Percentiles rank a stretch among this genome's conserved stretches.
phyloP scores from a whole-genome alignment of 208 protist genomes.

The Zelonia costaricensis region DNA sequence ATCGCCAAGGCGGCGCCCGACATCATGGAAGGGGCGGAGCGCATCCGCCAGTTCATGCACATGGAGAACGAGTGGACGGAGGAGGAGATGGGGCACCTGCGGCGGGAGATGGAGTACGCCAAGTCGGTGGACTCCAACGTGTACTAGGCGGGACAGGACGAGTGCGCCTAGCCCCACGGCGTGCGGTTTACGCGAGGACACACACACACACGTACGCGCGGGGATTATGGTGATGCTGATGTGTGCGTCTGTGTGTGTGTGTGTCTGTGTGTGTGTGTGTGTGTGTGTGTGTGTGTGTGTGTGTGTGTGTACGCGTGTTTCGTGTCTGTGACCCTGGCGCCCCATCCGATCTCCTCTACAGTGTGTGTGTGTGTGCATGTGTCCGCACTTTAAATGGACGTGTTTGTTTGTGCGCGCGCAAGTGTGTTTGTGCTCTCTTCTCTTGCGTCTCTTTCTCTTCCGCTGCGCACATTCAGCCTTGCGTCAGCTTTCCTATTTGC shows the following conservation, averaged over 20 bases:
- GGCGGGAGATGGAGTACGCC: constrained; percentile 73
- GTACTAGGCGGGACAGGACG: constrained; percentile 30
- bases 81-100: constrained; percentile 67
- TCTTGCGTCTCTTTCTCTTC: too few relatives aligned
- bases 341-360: background rate
- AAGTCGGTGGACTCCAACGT: constrained; percentile 55
- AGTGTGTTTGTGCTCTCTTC: too few relatives aligned
- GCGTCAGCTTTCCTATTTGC: too few relatives aligned
- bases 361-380: too few relatives aligned
- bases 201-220: background rate
- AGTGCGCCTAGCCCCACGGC: background rate
- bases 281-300: background rate
- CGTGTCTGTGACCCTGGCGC: background rate
- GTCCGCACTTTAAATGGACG: too few relatives aligned
- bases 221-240: background rate
- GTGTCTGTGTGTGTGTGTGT: background rate
- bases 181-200: background rate
- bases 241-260: background rate
- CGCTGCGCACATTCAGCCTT: too few relatives aligned
- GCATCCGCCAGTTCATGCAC: constrained; percentile 52
- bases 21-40: constrained; percentile 74
- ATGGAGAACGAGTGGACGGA: constrained; percentile 78
- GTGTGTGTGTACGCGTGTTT: background rate
- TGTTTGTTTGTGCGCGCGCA: too few relatives aligned
- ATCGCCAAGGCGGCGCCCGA: constrained; percentile 49